Evolutionary conservation across 2,329 filamentous ascomycete genomes (phyloP), one percentile per base, ranked within the genome.

Genomic region (Ophiocordyceps polyrhachis-furcata): DNA sequence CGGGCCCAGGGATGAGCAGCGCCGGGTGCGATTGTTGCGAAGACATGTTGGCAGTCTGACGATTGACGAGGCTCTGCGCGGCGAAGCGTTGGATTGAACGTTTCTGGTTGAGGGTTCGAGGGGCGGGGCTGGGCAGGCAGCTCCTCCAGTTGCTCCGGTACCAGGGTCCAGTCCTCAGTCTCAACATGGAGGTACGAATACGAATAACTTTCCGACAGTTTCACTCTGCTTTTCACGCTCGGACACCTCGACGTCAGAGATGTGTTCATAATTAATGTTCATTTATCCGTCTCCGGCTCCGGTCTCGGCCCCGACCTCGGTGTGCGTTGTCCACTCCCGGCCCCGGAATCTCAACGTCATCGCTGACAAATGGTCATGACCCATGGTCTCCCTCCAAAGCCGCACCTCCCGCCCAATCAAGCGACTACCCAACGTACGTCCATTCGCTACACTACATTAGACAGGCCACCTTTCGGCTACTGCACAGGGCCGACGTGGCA

Each of bases 1-100:
- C 93, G 58, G 91, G 91, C 51, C 91, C 91, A 43, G 91, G 91
- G 58, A 98, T 96, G 66, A 98, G 78, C 65, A 98, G 71, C 46
- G 89, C 81, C 40, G 76, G 65, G 58, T 81, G 76, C 43, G 68
- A 62, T 45, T 74, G 68, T 55, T 80, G 76, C 48, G 68, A 69
- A 52, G 75, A 79, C 76, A 80, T 80, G 45, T 58, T 68, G 58
- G 56, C 49, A 37, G 46, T 45, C 37, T 53, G 52, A 45, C 48
- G 55, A 45, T 46, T 50, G 42, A 43, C 23, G 31, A 23, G 2
- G 35, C 17, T 17, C 17, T 38, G 35, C n/a, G 5, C 6, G 9
- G 35, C 9, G n/a, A 17, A 32, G 4, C 6, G 13, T 13, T 32
- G 31, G 15, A 15, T 13, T 32, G 31, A 15, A 19, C 17, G 35